Conservation (phyloP, 805 yeast species). For the Geotrichum ghanense region DNA sequence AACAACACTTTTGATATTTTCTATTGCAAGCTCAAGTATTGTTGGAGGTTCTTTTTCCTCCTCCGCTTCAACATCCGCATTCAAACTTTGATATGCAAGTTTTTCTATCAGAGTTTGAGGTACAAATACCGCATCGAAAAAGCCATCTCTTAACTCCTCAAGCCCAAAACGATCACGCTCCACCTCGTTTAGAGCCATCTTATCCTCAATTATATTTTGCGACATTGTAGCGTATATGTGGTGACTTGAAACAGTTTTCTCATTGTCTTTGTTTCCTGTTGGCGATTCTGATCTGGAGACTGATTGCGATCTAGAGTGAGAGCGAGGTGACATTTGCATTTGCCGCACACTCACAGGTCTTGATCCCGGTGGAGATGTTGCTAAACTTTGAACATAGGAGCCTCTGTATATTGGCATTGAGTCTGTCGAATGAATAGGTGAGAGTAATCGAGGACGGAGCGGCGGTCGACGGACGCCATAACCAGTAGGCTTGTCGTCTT, state of each 20-base stretch:
- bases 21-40: not conserved
- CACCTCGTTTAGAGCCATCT: conserved; percentile 18
- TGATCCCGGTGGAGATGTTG: not conserved
- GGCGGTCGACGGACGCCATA: not conserved
- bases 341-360: not conserved
- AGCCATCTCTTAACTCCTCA: conserved; percentile 39
- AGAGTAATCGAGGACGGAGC: not conserved
- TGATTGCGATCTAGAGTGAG: not conserved
- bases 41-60: not conserved
- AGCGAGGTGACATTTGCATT: not conserved
- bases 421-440: not conserved
- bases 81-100: conserved; percentile 2
- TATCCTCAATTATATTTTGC: conserved; percentile 6
- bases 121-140: conserved; percentile 35
- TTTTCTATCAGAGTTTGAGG: conserved; percentile 18
- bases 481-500: not conserved
- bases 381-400: not conserved
- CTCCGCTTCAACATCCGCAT: not conserved
- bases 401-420: not conserved
- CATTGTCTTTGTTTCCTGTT: too few relatives aligned
- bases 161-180: conserved; percentile 27
- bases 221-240: conserved; percentile 7
- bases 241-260: too few relatives aligned
- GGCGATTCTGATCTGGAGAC: too few relatives aligned
- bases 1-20: conserved; percentile 3